Conservation (phyloP, 1,284 basidiomycete genomes). For the Trichosporon coremiiforme region DNA sequence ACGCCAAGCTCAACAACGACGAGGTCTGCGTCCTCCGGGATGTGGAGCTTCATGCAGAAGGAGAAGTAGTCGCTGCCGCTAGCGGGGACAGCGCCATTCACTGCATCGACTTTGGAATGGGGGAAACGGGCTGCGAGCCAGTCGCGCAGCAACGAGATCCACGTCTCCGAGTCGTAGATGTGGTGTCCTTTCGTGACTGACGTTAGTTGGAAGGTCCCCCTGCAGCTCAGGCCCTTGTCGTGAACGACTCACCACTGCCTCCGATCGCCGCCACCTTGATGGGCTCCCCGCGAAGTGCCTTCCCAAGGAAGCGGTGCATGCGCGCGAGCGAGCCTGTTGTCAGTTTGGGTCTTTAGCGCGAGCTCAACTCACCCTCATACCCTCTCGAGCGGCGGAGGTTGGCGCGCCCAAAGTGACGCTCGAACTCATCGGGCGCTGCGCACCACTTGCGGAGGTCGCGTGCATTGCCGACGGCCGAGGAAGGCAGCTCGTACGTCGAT, state of each 20-base stretch:
- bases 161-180: constrained; percentile 44
- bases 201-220: constrained; percentile 10
- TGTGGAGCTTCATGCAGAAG: constrained; percentile 54
- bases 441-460: constrained; percentile 28
- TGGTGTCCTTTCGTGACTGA: constrained; percentile 53
- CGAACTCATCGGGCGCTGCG: constrained; percentile 37
- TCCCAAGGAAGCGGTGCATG: constrained; percentile 42
- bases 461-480: background rate
- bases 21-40: constrained; percentile 44
- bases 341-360: background rate
- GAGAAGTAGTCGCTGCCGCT: constrained; percentile 56
- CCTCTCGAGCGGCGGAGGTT: constrained; percentile 47
- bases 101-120: constrained; percentile 31
- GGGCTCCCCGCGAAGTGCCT: constrained; percentile 46
- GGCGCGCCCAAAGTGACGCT: constrained; percentile 44
- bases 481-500: background rate
- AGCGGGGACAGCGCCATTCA: constrained; percentile 50
- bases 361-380: constrained; percentile 49
- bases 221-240: no score
- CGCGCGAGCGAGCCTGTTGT: constrained; percentile 42
- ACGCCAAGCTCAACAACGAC: constrained; percentile 54
- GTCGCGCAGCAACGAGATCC: constrained; percentile 45
- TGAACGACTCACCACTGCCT: constrained; percentile 52
- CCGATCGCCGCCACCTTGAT: constrained; percentile 49
- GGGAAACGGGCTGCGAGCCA: constrained; percentile 46